Percentiles rank a stretch among this genome's conserved stretches.
Conservation (phyloP, 2,329 filamentous ascomycete species). For the Whalleya microplaca region DNA sequence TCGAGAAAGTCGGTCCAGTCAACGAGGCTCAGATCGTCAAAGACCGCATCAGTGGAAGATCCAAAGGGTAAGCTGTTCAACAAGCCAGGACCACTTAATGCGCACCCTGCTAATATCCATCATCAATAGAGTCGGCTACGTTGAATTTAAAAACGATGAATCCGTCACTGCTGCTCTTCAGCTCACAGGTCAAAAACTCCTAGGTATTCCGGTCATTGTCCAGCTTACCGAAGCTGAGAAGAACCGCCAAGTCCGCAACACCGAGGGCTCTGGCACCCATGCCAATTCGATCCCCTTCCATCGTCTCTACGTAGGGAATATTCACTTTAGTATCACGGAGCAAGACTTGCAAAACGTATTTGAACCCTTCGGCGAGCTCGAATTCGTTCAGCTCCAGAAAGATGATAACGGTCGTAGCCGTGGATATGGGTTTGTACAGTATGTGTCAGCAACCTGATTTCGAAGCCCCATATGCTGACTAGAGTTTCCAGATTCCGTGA, state of each 20-base stretch:
- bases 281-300: conserved; percentile 93
- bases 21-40: conserved; percentile 99
- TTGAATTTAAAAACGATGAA: conserved; percentile 97
- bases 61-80: conserved; percentile 79
- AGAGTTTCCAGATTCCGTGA: conserved; percentile 74
- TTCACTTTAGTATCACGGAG: conserved; percentile 99
- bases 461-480: conserved; percentile 39
- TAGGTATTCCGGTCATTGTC: conserved; percentile 98
- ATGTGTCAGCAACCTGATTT: conserved; percentile 46
- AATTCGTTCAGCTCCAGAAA: conserved; percentile 97
- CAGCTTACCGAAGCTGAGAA: conserved; percentile 99
- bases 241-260: conserved; percentile 91
- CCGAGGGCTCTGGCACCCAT: conserved; percentile 69
- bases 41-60: conserved; percentile 93
- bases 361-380: conserved; percentile 94
- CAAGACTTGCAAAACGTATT: conserved; percentile 95
- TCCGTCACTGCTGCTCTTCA: conserved; percentile 92
- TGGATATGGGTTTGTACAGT: conserved; percentile 99
- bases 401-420: conserved; percentile 89
- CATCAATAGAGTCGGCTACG: conserved; percentile 93
- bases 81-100: neutral
- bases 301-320: conserved; percentile 97
- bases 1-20: conserved; percentile 91
- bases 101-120: conserved; percentile 37
- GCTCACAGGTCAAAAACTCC: conserved; percentile 96